A percentile compares a stretch with the other conserved stretches of the same genome.
Evolutionary conservation across 2,329 filamentous ascomycete species (phyloP).

Genomic region (Coniella vitis): DNA sequence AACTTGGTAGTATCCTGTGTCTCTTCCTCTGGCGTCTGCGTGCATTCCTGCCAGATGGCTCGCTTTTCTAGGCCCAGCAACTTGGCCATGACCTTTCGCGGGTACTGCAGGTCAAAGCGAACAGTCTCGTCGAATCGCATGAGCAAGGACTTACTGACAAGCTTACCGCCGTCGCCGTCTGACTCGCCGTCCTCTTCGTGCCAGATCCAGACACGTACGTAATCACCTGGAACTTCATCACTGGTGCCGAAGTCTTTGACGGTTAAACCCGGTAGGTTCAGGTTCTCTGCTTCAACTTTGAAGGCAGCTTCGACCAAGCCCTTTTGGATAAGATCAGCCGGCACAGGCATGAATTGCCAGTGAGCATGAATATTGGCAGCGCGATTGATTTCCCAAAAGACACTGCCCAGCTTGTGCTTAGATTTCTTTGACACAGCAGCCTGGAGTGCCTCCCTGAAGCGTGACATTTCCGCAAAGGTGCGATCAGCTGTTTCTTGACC

Average conservation of each 20-base stretch:
- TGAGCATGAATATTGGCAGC: constrained; percentile 77
- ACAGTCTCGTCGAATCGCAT: constrained; percentile 65
- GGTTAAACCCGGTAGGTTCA: constrained; percentile 45
- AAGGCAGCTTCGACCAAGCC: constrained; percentile 85
- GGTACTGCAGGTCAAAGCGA: constrained; percentile 87
- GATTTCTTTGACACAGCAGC: constrained; percentile 60
- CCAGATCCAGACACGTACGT: constrained; percentile 81
- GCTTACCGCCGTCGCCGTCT: constrained; percentile 28
- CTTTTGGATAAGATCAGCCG: constrained; percentile 57
- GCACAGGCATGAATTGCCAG: constrained; percentile 85
- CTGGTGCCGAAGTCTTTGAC: constrained; percentile 43
- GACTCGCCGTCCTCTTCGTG: constrained; percentile 47
- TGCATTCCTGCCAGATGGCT: constrained; percentile 79
- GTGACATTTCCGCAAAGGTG: constrained; percentile 74
- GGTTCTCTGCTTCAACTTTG: constrained; percentile 78
- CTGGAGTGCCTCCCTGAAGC: constrained; percentile 71
- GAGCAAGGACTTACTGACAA: constrained; percentile 63
- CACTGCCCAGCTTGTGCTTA: constrained; percentile 61
- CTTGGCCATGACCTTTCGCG: constrained; percentile 80
- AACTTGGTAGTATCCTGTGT: constrained; percentile 70
- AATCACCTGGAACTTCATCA: constrained; percentile 52
- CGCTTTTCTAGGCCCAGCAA: constrained; percentile 72
- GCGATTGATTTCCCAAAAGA: constrained; percentile 90
- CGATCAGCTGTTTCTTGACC: constrained; percentile 45
- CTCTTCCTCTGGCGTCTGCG: constrained; percentile 72